These are phyloP conservation scores for Alternaria consortialis DNA, from an alignment of 2,329 filamentous ascomycete genomes.

Conservation along the genomic window DNA sequence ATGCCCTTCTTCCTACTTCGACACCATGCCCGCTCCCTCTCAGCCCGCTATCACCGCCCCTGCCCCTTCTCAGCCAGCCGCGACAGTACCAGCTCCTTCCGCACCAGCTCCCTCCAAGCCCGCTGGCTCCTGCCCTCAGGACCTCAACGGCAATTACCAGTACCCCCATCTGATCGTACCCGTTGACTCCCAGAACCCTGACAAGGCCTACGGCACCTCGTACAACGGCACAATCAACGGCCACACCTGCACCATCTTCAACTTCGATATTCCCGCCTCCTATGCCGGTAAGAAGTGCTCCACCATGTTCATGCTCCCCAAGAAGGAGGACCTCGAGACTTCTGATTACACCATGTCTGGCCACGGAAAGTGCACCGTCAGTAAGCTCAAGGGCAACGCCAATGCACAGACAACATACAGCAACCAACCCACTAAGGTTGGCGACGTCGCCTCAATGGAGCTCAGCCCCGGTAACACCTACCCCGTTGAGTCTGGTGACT, in stretches of 20 bases:
- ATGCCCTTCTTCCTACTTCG: too few species aligned
- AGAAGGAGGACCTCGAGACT: slow-evolving; percentile 65
- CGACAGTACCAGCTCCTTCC: background rate
- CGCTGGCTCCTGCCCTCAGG: slow-evolving; percentile 24
- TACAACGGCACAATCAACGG: slow-evolving; percentile 60
- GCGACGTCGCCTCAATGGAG: slow-evolving; percentile 52
- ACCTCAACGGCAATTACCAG: slow-evolving; percentile 35
- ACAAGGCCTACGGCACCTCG: slow-evolving; percentile 62
- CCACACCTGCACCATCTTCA: slow-evolving; percentile 68
- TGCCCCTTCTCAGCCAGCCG: background rate
- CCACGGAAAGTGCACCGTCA: slow-evolving; percentile 63
- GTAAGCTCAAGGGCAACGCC: slow-evolving; percentile 59
- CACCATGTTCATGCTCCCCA: slow-evolving; percentile 72
- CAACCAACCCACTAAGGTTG: slow-evolving; percentile 59
- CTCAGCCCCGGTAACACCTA: slow-evolving; percentile 62
- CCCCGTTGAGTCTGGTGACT: slow-evolving; percentile 64
- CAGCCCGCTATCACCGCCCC: background rate
- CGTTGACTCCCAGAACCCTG: slow-evolving; percentile 63
- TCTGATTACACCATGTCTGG: slow-evolving; percentile 66
- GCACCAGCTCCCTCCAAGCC: background rate
- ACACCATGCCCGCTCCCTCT: background rate
- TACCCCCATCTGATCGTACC: slow-evolving; percentile 66
- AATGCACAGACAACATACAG: slow-evolving; percentile 62
- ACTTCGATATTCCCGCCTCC: slow-evolving; percentile 69
- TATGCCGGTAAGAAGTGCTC: slow-evolving; percentile 68